Evolutionary conservation across 495 filamentous ascomycete genomes (phyloP).

Genomic region (Sporormia fimetaria): DNA sequence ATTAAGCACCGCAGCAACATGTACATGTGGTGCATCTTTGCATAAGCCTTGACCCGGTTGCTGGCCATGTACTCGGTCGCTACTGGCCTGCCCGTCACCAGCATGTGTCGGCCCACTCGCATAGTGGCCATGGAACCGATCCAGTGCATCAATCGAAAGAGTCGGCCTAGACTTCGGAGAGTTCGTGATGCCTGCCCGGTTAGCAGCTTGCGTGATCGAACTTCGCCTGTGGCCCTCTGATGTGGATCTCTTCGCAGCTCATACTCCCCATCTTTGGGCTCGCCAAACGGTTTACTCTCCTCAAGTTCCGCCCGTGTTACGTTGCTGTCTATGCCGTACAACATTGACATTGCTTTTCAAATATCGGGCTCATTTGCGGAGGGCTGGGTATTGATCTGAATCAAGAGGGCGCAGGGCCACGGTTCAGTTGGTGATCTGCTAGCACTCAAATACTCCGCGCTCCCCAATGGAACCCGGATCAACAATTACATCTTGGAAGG

Average conservation of each 20-base stretch:
- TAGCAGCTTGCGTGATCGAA: no score
- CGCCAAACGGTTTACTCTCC: no score
- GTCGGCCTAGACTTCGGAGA: no score
- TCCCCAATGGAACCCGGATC: slow-evolving; percentile 18
- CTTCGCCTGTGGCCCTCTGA: no score
- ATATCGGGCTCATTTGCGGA: no score
- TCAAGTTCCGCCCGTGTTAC: neutral
- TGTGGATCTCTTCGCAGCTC: no score
- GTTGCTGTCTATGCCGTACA: slow-evolving; percentile 12
- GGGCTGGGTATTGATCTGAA: no score
- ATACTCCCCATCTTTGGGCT: no score
- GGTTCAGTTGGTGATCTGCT: slow-evolving; percentile 19
- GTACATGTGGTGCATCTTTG: slow-evolving; percentile 13
- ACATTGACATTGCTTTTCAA: slow-evolving; percentile 3
- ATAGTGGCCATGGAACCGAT: no score
- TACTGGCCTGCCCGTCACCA: slow-evolving; percentile 12
- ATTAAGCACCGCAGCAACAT: slow-evolving; percentile 14
- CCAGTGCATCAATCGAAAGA: no score
- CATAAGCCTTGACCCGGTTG: slow-evolving; percentile 15
- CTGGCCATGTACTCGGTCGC: slow-evolving; percentile 12
- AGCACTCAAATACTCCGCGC: slow-evolving; percentile 22
- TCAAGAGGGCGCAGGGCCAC: no score
- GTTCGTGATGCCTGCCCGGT: no score
- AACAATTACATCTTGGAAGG: slow-evolving; percentile 14
- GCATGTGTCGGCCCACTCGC: neutral